A percentile compares a stretch with the other conserved stretches of the same genome.
These are phyloP conservation scores for Pseudonitzschia multiseries DNA, from an alignment of 108 stramenopile species.

Conservation along the genomic window DNA sequence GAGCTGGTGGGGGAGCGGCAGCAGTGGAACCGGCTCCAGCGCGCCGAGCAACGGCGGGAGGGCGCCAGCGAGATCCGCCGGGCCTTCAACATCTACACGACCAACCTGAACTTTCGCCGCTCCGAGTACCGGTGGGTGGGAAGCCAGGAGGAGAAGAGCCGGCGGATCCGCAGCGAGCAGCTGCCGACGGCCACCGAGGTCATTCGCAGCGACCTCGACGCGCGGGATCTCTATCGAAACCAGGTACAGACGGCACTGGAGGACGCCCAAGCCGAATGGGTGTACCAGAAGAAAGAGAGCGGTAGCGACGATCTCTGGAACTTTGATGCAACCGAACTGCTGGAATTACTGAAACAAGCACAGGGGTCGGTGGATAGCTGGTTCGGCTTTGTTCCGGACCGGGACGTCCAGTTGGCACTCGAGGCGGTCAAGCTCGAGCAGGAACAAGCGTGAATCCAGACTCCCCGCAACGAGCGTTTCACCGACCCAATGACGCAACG, in stretches of 20 bases:
- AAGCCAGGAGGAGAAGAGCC: conserved; percentile 28
- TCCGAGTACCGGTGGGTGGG: conserved; percentile 25
- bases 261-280: conserved; percentile 60
- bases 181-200: conserved; percentile 54
- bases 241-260: conserved; percentile 57
- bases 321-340: neutral
- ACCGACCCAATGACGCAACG: neutral
- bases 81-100: conserved; percentile 45
- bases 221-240: conserved; percentile 73
- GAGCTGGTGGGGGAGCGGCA: conserved; percentile 1
- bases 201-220: conserved; percentile 71
- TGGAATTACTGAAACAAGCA: neutral
- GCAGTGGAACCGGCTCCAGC: conserved; percentile 1
- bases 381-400: neutral
- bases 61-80: neutral
- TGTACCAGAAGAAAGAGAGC: conserved; percentile 21
- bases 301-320: neutral
- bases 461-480: neutral
- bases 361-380: neutral
- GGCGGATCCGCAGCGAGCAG: conserved; percentile 49
- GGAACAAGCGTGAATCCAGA: neutral
- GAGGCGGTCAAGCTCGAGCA: neutral
- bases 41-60: neutral
- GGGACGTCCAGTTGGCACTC: neutral
- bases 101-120: conserved; percentile 31